A percentile compares a stretch with the other conserved stretches of the same genome.
Evolutionary conservation across 2,329 filamentous ascomycete genomes (phyloP).

Genomic region (Epichloe coenophiala): DNA sequence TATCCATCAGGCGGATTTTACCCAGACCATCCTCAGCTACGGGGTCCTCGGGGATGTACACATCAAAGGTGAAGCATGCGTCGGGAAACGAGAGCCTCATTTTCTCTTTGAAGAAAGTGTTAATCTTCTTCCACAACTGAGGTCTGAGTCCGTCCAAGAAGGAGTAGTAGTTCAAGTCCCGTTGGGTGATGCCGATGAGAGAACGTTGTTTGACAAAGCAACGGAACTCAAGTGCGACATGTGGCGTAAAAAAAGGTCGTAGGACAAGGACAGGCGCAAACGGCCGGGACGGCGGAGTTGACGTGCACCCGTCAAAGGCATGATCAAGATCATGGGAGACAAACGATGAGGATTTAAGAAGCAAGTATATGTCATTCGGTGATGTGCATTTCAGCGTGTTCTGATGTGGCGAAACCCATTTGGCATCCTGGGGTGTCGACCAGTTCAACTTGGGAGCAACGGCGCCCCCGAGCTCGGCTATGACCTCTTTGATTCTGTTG

Average conservation of each 20-base stretch:
- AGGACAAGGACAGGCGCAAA: conserved; percentile 74
- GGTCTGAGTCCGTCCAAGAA: conserved; percentile 57
- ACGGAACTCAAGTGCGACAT: conserved; percentile 85
- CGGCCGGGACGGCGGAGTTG: conserved; percentile 23
- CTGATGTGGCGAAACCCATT: conserved; percentile 70
- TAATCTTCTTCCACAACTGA: conserved; percentile 53
- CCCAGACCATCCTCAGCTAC: conserved; percentile 46
- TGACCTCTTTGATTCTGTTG: conserved; percentile 59
- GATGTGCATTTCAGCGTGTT: conserved; percentile 87
- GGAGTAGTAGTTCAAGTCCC: conserved; percentile 80
- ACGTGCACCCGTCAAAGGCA: conserved; percentile 62
- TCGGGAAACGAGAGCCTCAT: conserved; percentile 72
- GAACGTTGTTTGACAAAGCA: conserved; percentile 81
- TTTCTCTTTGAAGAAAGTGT: conserved; percentile 62
- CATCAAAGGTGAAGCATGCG: conserved; percentile 74
- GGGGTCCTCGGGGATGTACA: conserved; percentile 67
- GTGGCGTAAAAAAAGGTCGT: conserved; percentile 75
- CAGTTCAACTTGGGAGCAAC: conserved; percentile 94
- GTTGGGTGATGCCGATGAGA: conserved; percentile 73
- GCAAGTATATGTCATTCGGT: conserved; percentile 82
- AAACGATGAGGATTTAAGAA: conserved; percentile 91
- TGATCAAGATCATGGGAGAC: conserved; percentile 89
- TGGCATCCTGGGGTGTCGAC: conserved; percentile 92
- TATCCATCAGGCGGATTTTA: conserved; percentile 74
- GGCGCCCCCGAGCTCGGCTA: conserved; percentile 68